Evolutionary conservation across 2,329 filamentous ascomycete species (phyloP).

Genomic region (Ophiostoma quercus): DNA sequence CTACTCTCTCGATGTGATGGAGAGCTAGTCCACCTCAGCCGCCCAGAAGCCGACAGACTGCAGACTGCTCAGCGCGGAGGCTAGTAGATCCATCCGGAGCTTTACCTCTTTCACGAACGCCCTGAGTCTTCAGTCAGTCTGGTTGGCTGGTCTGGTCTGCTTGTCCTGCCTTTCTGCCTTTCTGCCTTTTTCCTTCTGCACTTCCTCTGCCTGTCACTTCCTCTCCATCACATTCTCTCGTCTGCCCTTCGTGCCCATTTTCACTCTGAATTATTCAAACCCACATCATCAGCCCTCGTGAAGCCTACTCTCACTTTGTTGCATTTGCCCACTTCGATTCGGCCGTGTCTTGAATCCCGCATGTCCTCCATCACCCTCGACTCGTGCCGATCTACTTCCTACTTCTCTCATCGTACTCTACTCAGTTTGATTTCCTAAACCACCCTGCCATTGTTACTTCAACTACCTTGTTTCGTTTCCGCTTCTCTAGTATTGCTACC

Average conservation of each 20-base stretch:
- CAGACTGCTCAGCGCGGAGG: background rate
- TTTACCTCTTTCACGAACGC: background rate
- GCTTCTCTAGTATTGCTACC: background rate
- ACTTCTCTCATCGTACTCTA: background rate
- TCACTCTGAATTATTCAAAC: background rate
- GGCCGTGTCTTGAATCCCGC: constrained; percentile 1
- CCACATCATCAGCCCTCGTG: background rate
- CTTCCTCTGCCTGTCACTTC: background rate
- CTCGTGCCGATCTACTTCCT: background rate
- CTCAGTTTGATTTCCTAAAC: no score
- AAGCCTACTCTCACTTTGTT: background rate
- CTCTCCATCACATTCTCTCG: background rate
- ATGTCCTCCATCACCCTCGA: background rate
- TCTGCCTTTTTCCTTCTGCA: background rate
- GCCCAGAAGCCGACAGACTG: background rate
- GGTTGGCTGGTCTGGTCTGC: background rate
- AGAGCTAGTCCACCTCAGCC: background rate
- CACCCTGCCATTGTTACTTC: background rate
- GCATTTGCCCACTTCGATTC: background rate
- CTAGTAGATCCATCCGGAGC: constrained; percentile 11
- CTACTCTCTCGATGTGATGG: background rate
- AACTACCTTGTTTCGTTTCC: background rate
- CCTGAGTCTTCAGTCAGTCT: background rate
- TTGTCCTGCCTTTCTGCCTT: background rate
- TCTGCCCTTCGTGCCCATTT: background rate